Percentiles rank a stretch among this genome's conserved stretches.
These are phyloP conservation scores for Talaromyces thailandensis DNA, from an alignment of 495 filamentous ascomycete species.

Conservation along the genomic window DNA sequence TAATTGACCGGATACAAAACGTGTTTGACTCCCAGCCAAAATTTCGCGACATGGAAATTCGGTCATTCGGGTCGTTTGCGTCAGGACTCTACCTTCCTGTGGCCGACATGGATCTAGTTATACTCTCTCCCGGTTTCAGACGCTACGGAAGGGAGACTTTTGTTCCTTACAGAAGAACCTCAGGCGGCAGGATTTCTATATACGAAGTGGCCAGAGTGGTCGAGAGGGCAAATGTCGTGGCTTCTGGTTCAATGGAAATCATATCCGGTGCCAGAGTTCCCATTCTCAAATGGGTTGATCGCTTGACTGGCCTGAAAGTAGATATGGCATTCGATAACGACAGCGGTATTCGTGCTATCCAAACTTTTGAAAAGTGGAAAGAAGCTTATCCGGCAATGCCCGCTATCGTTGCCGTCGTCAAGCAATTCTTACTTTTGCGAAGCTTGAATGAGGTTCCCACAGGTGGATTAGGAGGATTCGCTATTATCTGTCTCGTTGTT, in stretches of 20 bases:
- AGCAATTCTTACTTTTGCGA: conserved; percentile 84
- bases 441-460: conserved; percentile 81
- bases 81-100: conserved; percentile 85
- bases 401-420: conserved; percentile 72
- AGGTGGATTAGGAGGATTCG: conserved; percentile 91
- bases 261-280: conserved; percentile 77
- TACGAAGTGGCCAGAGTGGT: conserved; percentile 46
- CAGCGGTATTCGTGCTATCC: conserved; percentile 66
- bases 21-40: conserved; percentile 34
- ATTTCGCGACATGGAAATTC: conserved; percentile 48
- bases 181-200: conserved; percentile 21
- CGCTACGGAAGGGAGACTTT: conserved; percentile 29
- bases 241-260: conserved; percentile 44
- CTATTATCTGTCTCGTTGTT: conserved; percentile 86
- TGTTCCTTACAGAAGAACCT: conserved; percentile 24
- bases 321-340: conserved; percentile 93
- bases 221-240: conserved; percentile 34
- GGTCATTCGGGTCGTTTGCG: conserved; percentile 83
- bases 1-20: conserved; percentile 55
- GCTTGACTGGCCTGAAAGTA: conserved; percentile 61
- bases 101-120: conserved; percentile 86
- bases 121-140: conserved; percentile 59
- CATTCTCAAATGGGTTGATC: conserved; percentile 82
- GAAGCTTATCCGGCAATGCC: conserved; percentile 72
- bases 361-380: conserved; percentile 75